Percentiles rank a stretch among this genome's conserved stretches.
Conservation (phyloP, 2,329 filamentous ascomycete species). For the Fusarium caatingaense region DNA sequence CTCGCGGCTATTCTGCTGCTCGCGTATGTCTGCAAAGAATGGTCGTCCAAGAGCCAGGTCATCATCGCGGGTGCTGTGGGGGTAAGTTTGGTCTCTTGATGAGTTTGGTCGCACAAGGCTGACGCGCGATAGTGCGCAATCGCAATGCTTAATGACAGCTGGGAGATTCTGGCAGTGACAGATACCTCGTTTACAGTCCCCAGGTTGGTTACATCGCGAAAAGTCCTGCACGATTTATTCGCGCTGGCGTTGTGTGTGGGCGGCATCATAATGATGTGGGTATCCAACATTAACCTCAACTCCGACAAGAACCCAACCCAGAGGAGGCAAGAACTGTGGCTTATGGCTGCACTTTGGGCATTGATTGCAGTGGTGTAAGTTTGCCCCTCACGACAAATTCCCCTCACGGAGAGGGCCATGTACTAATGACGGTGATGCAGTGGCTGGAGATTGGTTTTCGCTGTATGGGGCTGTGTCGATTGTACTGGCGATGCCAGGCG, state of each 20-base stretch:
- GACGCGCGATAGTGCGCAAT: slow-evolving; percentile 44
- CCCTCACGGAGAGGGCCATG: not conserved
- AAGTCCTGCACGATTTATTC: slow-evolving; percentile 50
- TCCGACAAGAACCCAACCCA: slow-evolving; percentile 12
- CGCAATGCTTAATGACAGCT: slow-evolving; percentile 54
- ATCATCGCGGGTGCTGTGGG: slow-evolving; percentile 49
- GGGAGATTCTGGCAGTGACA: slow-evolving; percentile 49
- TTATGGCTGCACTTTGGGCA: slow-evolving; percentile 40
- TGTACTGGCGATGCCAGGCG: slow-evolving; percentile 43
- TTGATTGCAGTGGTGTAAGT: slow-evolving; percentile 46
- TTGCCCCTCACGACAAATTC: not conserved
- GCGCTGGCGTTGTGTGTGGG: slow-evolving; percentile 50
- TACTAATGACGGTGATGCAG: slow-evolving; percentile 28
- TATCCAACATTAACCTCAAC: slow-evolving; percentile 45
- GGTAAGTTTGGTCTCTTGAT: slow-evolving; percentile 41
- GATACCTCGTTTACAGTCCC: slow-evolving; percentile 45
- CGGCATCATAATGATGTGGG: slow-evolving; percentile 50
- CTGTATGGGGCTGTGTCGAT: slow-evolving; percentile 47
- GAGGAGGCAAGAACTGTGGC: slow-evolving; percentile 31
- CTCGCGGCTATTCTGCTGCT: slow-evolving; percentile 49
- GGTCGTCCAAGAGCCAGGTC: slow-evolving; percentile 47
- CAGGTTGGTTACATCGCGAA: slow-evolving; percentile 45
- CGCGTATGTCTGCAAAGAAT: slow-evolving; percentile 49
- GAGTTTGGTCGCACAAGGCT: slow-evolving; percentile 1
- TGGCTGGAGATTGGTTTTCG: slow-evolving; percentile 46